A percentile compares a stretch with the other conserved stretches of the same genome.
These are phyloP conservation scores for Colletotrichum aenigma DNA, from an alignment of 2,329 filamentous ascomycete species.

Conservation along the genomic window DNA sequence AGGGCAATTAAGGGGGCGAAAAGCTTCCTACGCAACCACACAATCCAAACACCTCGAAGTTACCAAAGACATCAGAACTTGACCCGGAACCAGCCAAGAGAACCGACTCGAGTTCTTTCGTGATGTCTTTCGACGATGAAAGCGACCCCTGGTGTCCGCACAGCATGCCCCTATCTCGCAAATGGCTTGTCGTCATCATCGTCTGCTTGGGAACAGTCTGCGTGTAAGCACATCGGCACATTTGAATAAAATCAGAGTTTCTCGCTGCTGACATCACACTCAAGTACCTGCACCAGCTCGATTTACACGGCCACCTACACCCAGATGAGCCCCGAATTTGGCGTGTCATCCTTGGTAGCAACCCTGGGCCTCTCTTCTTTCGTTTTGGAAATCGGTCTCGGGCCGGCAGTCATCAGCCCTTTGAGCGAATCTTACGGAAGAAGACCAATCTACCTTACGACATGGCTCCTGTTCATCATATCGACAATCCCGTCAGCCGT, in stretches of 20 bases:
- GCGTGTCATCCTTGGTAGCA: slow-evolving; percentile 71
- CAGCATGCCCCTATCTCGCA: slow-evolving; percentile 65
- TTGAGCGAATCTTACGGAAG: slow-evolving; percentile 82
- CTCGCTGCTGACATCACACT: neutral
- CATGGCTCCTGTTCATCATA: slow-evolving; percentile 75
- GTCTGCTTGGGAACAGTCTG: slow-evolving; percentile 75
- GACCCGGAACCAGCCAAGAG: slow-evolving; percentile 35
- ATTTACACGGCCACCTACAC: slow-evolving; percentile 84
- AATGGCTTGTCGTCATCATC: slow-evolving; percentile 80
- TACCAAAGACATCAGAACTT: slow-evolving; percentile 25
- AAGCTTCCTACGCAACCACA: neutral
- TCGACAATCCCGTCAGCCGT: slow-evolving; percentile 83
- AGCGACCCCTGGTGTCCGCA: slow-evolving; percentile 79
- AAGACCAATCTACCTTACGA: slow-evolving; percentile 80
- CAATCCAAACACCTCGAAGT: neutral
- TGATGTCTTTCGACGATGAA: slow-evolving; percentile 75
- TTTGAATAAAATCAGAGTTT: neutral
- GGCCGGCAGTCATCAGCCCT: slow-evolving; percentile 66
- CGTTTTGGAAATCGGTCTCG: slow-evolving; percentile 72
- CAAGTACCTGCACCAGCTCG: slow-evolving; percentile 80
- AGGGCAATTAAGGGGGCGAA: neutral
- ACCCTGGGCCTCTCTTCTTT: slow-evolving; percentile 83
- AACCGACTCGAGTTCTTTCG: slow-evolving; percentile 42
- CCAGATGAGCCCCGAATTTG: slow-evolving; percentile 77
- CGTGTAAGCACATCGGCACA: slow-evolving; percentile 65